A percentile compares a stretch with the other conserved stretches of the same genome.
Evolutionary conservation across 192 early-diverging fungal species (phyloP).

Genomic region (Backusella tuberculispora): DNA sequence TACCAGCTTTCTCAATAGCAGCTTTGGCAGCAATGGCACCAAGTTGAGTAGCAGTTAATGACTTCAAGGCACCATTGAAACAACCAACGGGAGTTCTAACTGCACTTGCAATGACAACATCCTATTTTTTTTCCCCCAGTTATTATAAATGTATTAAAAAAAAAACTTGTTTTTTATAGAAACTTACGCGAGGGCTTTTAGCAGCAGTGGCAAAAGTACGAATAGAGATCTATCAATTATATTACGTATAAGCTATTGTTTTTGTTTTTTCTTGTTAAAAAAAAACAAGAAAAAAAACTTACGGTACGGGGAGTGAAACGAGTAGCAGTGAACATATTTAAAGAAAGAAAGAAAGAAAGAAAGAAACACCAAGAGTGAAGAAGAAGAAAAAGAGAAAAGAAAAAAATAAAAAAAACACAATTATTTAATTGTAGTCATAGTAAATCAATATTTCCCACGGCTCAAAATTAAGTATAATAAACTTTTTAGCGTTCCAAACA

Average conservation of each 20-base stretch:
- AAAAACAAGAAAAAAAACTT: slow-evolving; percentile 1
- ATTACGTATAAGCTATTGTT: background rate
- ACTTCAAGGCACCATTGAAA: slow-evolving; percentile 88
- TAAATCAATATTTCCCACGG: background rate
- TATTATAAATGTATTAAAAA: background rate
- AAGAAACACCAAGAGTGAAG: background rate
- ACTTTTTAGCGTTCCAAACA: slow-evolving; percentile 8
- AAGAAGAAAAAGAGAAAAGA: slow-evolving; percentile 11
- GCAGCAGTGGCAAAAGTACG: slow-evolving; percentile 36
- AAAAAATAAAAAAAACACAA: background rate
- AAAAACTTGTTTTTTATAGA: background rate
- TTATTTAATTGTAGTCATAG: background rate
- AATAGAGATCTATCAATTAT: slow-evolving; percentile 3
- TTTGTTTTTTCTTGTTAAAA: background rate
- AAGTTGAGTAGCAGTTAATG: slow-evolving; percentile 82
- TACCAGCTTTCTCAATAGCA: slow-evolving; percentile 83
- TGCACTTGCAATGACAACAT: slow-evolving; percentile 66
- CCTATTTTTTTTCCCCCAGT: slow-evolving; percentile 32
- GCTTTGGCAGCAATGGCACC: slow-evolving; percentile 84
- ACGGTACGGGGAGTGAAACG: slow-evolving; percentile 20
- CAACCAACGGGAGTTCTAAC: slow-evolving; percentile 92
- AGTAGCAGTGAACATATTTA: slow-evolving; percentile 24
- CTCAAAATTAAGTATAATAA: background rate
- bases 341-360: background rate
- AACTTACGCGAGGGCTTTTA: slow-evolving; percentile 33